Evolutionary conservation across 257 asterid genomes (phyloP).

Genomic region (Solanum raphanifolium): DNA sequence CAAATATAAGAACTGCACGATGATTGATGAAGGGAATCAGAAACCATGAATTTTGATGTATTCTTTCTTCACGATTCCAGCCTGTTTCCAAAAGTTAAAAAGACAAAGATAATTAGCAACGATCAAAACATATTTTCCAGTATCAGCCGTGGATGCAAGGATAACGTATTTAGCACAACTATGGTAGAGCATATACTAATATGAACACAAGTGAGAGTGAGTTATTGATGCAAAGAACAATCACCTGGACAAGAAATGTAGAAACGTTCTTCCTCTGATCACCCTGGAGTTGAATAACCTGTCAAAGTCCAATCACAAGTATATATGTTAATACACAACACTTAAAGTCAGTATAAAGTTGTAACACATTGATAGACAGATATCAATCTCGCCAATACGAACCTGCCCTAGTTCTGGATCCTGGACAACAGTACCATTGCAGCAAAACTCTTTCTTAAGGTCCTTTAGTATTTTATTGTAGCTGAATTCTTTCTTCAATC

Average conservation of each 20-base stretch:
- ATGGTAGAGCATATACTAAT: background rate
- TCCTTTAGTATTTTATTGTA: slow-evolving; percentile 64
- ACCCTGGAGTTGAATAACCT: slow-evolving; percentile 23
- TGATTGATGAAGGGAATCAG: background rate
- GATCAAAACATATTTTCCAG: background rate
- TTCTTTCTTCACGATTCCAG: background rate
- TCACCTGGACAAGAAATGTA: slow-evolving; percentile 15
- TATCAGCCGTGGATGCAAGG: background rate
- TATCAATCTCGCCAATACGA: background rate
- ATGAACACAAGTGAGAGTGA: background rate
- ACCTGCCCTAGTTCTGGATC: slow-evolving; percentile 75
- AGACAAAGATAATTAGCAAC: background rate
- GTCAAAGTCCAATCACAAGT: too few species aligned
- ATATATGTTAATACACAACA: background rate
- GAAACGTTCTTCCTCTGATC: slow-evolving; percentile 20
- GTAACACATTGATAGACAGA: background rate
- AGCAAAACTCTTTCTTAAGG: slow-evolving; percentile 59
- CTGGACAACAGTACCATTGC: slow-evolving; percentile 75
- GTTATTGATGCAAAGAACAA: background rate
- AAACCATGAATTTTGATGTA: slow-evolving; percentile 1
- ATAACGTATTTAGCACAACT: background rate
- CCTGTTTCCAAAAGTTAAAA: background rate
- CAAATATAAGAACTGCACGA: background rate
- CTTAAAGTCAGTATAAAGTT: background rate
- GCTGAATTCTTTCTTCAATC: slow-evolving; percentile 65